Percentiles rank a stretch among this genome's conserved stretches.
phyloP scores from a whole-genome alignment of 495 filamentous ascomycete genomes.

The Barbatosphaeria neglecta region DNA sequence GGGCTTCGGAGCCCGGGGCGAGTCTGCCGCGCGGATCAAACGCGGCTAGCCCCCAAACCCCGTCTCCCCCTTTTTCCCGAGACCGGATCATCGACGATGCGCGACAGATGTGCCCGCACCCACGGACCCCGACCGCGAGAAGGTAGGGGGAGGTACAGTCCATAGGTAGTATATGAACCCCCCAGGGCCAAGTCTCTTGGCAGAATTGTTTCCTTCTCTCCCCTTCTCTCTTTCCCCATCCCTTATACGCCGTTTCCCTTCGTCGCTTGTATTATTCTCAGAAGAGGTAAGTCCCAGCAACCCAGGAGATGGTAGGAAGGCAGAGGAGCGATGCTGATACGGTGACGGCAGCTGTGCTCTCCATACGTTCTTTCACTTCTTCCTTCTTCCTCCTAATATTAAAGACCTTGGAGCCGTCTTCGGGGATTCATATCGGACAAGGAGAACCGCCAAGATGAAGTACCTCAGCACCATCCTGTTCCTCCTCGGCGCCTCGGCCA shows the following conservation, averaged over 20 bases:
- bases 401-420: too few species aligned
- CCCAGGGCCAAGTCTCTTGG: background rate
- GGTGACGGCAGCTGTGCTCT: slow-evolving; percentile 1
- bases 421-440: too few species aligned
- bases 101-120: background rate
- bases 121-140: background rate
- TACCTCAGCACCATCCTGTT: background rate
- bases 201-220: background rate
- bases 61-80: background rate
- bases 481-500: background rate
- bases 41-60: background rate
- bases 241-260: background rate
- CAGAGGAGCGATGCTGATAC: too few species aligned
- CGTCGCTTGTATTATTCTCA: background rate
- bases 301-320: too few species aligned
- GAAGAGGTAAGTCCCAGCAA: background rate
- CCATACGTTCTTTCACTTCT: background rate
- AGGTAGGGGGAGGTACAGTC: too few species aligned
- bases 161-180: background rate
- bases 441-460: background rate
- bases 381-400: background rate
- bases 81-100: background rate
- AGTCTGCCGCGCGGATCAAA: background rate
- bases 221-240: background rate
- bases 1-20: background rate